Base-by-base conservation (phyloP, 495 filamentous ascomycete species). In the Aspergillus mulundensis region DNA sequence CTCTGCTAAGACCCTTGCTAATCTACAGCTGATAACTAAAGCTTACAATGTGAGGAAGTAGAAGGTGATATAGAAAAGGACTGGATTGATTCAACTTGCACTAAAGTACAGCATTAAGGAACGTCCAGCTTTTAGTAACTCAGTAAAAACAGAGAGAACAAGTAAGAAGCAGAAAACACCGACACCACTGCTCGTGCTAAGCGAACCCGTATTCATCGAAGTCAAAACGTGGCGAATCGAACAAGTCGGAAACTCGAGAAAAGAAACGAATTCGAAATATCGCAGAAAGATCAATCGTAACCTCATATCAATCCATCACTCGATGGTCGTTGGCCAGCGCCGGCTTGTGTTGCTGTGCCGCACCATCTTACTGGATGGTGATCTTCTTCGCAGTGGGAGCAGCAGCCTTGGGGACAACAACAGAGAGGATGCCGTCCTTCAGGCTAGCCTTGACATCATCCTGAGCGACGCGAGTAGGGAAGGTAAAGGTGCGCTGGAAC, bases 401-500 rank as follows among this genome's bases (percentile, higher is more conserved):
- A 63, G 78, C 76, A 19, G 83, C 76, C 83, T 98, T 98, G 39
- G 92, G 93, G n/a, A 96, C 86, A 3, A 84, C 61, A 47, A 95
- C 70, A 53, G 69, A 84, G 53, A 95, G 77, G 62, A 95, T 83
- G 28, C 90, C 90, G 64, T 94, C 84, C 75, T 89, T 87, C 64
- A 94, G 69, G 51, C 67, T 81, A 39, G 93, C 93, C 68, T 78
- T 85, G 62, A 96, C 92, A 11, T 60, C 70, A 41, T 97, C 88
- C 63, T 89, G 85, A 69, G 95, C 85, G 48, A 96, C 83, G 30
- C 81, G 79, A 20, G 64, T 68, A 0, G 91, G 86, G 82, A 98
- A 96, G 60, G 67, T 80, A 80, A 98, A 96, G 54, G 75, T 78
- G 62, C 92, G 85, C 50, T 83, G 78, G 82, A 97, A 98, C 59